Evolutionary conservation across 345 rosid genomes (phyloP), one percentile per base, ranked within the genome.

Genomic region (Microthlaspi erraticum): DNA sequence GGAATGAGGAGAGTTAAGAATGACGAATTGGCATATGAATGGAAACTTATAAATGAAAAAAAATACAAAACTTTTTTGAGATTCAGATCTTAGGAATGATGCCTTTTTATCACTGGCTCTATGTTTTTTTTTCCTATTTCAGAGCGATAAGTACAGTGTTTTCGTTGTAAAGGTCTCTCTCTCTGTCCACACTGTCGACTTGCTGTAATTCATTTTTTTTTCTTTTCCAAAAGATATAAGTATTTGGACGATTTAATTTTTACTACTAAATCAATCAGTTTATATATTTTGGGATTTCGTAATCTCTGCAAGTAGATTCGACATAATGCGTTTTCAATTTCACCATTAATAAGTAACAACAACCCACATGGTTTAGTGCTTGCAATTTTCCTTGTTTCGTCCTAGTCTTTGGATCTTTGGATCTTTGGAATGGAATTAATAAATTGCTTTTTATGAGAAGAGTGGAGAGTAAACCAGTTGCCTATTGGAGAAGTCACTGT

Each of bases 51-150:
- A 19, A 10, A 44, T 7, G 44, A 16, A 16, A 19, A 1, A 9
- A 13, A 10, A 13, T 1, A 7, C 13, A 18, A 12, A 49, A 43
- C 50, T 68, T 60, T 58, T 53, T 49, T 39, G 3, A 75, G 74
- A 74, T 74, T 75, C 58, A 75, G 78, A 75, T 75, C 78, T 74
- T 42, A 52, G 51, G 64, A 67, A 60, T 51, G 39, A 59, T 59
- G 12, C 54, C 29, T 49, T 73, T 73, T 65, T 31, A 23, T 31
- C 60, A 39, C 38, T 66, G 54, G 37, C 61, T 18, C 11, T 17
- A 73, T 29, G 42, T 37, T 59, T 72, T 14, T 73, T 72, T 33
- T 73, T 10, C 32, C 72, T 49, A 56, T 41, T 29, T 18, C n/a
- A 1, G 66, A 66, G 45, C 38, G 64, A 73, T 45, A 57, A 48